These are phyloP conservation scores for Triglochin maritima DNA, from an alignment of 106 monocot species.

Conservation along the genomic window DNA sequence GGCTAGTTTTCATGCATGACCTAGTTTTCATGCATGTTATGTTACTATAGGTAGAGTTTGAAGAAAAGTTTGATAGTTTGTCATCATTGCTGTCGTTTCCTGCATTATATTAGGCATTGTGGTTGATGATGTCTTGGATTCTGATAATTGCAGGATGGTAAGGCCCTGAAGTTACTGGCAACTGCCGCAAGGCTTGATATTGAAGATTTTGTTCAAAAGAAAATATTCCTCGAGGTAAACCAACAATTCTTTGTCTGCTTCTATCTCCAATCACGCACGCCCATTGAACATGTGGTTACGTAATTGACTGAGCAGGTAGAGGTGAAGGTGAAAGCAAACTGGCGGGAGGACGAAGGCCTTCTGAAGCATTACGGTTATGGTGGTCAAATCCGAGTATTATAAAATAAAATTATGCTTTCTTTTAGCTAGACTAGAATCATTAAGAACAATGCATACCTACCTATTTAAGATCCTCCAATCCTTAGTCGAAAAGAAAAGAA, in stretches of 20 bases:
- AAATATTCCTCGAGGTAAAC: constrained; percentile 75
- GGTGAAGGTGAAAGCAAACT: constrained; percentile 87
- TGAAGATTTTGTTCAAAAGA: constrained; percentile 93
- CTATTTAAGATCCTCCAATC: too few species aligned
- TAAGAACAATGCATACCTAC: too few species aligned
- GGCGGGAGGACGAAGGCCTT: constrained; percentile 80
- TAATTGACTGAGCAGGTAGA: constrained; percentile 38
- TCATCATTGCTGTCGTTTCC: not conserved
- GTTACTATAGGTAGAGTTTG: not conserved
- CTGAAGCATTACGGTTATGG: constrained; percentile 76
- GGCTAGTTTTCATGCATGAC: not conserved
- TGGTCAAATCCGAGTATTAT: constrained; percentile 55
- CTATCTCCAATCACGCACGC: not conserved
- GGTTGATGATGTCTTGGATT: too few species aligned
- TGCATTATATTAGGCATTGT: not conserved
- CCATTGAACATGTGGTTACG: not conserved
- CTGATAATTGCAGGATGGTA: constrained; percentile 52
- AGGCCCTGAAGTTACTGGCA: constrained; percentile 82
- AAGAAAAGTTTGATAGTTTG: too few species aligned
- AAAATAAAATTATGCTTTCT: constrained; percentile 2
- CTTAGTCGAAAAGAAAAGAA: too few species aligned
- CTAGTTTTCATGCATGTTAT: not conserved
- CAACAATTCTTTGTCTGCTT: not conserved
- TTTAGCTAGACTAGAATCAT: too few species aligned
- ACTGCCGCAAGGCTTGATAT: constrained; percentile 94